Percentiles rank a stretch among this genome's conserved stretches.
These are phyloP conservation scores for Fusarium proliferatum DNA, from an alignment of 2,329 filamentous ascomycete species.

Conservation along the genomic window DNA sequence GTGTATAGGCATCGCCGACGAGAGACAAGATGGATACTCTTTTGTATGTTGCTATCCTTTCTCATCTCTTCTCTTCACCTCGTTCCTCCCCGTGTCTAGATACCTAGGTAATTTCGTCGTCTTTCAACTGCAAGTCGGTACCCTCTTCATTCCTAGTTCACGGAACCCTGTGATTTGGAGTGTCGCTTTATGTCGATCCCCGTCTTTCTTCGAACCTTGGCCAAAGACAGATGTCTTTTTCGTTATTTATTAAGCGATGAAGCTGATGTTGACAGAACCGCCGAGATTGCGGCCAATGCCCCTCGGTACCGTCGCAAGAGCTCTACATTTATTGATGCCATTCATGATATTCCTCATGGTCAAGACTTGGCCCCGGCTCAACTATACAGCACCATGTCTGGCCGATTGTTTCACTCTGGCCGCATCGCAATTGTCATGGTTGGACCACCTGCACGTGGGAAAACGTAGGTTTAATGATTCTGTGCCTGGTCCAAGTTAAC, in stretches of 20 bases:
- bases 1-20: slow-evolving; percentile 19
- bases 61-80: background rate
- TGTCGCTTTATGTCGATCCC: background rate
- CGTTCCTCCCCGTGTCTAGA: background rate
- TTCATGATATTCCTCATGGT: slow-evolving; percentile 90
- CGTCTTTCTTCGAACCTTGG: background rate
- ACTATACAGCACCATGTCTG: slow-evolving; percentile 97
- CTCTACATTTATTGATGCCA: slow-evolving; percentile 96
- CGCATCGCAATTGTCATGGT: slow-evolving; percentile 98
- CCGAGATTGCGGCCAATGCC: slow-evolving; percentile 90
- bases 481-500: slow-evolving; percentile 26
- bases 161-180: background rate
- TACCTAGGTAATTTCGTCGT: background rate
- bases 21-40: slow-evolving; percentile 66
- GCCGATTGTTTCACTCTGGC: slow-evolving; percentile 94
- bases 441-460: slow-evolving; percentile 91
- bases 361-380: slow-evolving; percentile 90
- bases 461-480: slow-evolving; percentile 72
- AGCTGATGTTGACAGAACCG: slow-evolving; percentile 69
- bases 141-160: background rate
- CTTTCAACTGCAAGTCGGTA: background rate
- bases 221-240: background rate
- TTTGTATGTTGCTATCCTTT: slow-evolving; percentile 60
- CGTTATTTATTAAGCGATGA: background rate
- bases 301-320: slow-evolving; percentile 91